These are phyloP conservation scores for Colletotrichum truncatum DNA, from an alignment of 2,329 filamentous ascomycete species.

Conservation along the genomic window DNA sequence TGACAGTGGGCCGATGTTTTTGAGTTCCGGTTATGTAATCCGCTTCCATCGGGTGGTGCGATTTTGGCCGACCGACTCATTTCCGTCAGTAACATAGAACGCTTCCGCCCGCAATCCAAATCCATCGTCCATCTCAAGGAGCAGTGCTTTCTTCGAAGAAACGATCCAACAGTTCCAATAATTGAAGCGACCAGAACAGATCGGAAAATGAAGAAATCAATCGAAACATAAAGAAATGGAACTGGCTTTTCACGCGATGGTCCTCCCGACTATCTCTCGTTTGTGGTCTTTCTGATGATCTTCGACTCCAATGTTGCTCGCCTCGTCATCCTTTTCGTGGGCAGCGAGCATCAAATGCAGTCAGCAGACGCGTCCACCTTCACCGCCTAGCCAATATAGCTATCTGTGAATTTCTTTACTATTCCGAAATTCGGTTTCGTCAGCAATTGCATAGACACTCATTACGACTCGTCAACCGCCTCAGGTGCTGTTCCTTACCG, in stretches of 20 bases:
- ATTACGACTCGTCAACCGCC: not conserved
- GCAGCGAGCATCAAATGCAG: not conserved
- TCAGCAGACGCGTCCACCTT: conserved; percentile 9
- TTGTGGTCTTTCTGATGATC: not conserved
- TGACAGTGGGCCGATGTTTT: not conserved
- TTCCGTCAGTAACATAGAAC: not conserved
- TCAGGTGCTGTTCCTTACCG: not conserved
- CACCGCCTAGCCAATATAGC: not conserved
- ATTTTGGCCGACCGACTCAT: no score
- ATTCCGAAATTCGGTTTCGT: not conserved
- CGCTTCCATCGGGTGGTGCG: not conserved
- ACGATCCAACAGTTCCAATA: not conserved
- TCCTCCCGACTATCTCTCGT: not conserved
- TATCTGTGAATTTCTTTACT: no score
- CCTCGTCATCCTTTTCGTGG: conserved; percentile 22
- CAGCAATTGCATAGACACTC: not conserved
- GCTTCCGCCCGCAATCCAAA: no score
- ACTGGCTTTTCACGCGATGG: not conserved
- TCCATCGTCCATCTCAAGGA: no score
- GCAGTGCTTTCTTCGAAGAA: not conserved
- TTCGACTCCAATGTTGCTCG: not conserved
- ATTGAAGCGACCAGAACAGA: not conserved
- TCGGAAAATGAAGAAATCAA: not conserved
- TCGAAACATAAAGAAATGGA: not conserved
- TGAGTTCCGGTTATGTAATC: accelerated